Percentiles rank a stretch among this genome's conserved stretches.
phyloP scores from a whole-genome alignment of 768 basidiomycete species.

The Baorangia bicolor region DNA sequence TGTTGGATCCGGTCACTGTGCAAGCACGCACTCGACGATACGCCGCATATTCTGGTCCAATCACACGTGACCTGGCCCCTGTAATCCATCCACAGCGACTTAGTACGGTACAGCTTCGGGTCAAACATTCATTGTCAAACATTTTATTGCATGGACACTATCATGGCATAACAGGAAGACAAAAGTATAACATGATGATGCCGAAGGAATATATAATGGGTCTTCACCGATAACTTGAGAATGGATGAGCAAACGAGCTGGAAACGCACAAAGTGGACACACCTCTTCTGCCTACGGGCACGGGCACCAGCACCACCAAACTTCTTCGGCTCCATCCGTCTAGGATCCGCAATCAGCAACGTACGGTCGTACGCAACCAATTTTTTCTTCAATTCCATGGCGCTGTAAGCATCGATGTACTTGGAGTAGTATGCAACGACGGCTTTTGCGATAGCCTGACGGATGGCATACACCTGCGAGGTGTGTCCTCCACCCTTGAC shows the following conservation, averaged over 20 bases:
- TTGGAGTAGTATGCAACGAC: conserved; percentile 98
- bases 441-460: conserved; percentile 98
- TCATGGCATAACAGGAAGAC: conserved; percentile 38
- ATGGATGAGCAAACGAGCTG: conserved; percentile 10
- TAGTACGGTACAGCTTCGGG: background rate
- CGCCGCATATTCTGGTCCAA: background rate
- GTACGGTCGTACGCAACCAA: conserved; percentile 93
- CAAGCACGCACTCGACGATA: background rate
- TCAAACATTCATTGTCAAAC: conserved; percentile 16
- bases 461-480: conserved; percentile 97
- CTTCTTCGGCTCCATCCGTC: conserved; percentile 99
- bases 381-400: conserved; percentile 98
- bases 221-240: conserved; percentile 64
- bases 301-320: conserved; percentile 98
- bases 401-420: conserved; percentile 96
- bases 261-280: conserved; percentile 1
- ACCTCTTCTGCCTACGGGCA: conserved; percentile 98
- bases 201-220: conserved; percentile 37
- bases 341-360: conserved; percentile 87
- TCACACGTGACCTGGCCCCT: conserved; percentile 11
- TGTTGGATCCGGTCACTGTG: conserved; percentile 3
- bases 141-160: conserved; percentile 35
- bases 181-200: conserved; percentile 45
- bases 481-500: conserved; percentile 99
- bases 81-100: background rate